phyloP scores from a whole-genome alignment of 192 early-diverging fungal genomes.

The Backusella liffmaniae region DNA sequence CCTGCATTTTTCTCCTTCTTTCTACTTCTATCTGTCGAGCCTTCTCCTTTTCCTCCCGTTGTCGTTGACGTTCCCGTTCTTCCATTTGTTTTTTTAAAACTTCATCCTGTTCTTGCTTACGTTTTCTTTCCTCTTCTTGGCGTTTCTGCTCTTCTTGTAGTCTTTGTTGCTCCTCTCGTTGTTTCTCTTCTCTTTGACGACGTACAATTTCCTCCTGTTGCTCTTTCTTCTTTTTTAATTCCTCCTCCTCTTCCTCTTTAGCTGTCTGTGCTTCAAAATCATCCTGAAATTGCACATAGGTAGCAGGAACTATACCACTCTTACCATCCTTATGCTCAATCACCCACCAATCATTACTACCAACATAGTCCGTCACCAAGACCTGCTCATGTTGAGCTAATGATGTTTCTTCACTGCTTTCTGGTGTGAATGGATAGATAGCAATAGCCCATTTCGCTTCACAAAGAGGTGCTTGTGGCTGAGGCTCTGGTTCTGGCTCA shows the following conservation, averaged over 20 bases:
- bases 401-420: constrained; percentile 81
- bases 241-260: constrained; percentile 29
- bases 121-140: constrained; percentile 24
- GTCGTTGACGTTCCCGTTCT: constrained; percentile 26
- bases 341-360: constrained; percentile 90
- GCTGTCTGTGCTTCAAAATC: constrained; percentile 16
- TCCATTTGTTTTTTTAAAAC: constrained; percentile 22
- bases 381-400: constrained; percentile 83
- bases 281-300: constrained; percentile 53
- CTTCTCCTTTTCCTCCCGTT: constrained; percentile 27
- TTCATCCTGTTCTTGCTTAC: constrained; percentile 3
- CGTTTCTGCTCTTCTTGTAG: constrained; percentile 11
- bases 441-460: constrained; percentile 45
- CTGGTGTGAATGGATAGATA: constrained; percentile 84
- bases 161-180: background rate
- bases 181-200: constrained; percentile 20
- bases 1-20: constrained; percentile 24
- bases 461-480: constrained; percentile 6
- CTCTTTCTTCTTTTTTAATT: constrained; percentile 21
- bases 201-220: constrained; percentile 29
- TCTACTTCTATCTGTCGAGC: constrained; percentile 18
- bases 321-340: constrained; percentile 54
- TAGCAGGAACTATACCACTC: constrained; percentile 82
- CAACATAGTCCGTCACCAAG: constrained; percentile 79
- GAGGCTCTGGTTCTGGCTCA: background rate